phyloP scores from a whole-genome alignment of 163 green algal species.

The Coccomyxa subellipsoidea region DNA sequence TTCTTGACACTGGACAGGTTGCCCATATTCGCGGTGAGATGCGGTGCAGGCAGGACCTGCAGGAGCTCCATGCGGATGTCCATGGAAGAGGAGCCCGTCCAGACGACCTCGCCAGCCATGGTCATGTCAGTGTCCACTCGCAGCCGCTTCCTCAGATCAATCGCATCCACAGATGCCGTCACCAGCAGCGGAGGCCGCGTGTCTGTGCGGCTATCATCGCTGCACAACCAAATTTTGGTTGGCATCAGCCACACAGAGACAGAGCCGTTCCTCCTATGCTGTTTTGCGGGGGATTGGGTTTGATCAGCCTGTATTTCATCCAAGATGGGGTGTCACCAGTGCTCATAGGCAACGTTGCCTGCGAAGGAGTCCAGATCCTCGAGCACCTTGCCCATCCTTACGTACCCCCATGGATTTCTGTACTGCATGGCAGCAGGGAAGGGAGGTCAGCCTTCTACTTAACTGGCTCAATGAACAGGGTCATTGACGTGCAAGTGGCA shows the following conservation, averaged over 20 bases:
- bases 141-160: constrained; percentile 40
- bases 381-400: constrained; percentile 65
- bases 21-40: neutral
- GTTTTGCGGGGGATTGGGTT: too few species aligned
- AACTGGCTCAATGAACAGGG: too few species aligned
- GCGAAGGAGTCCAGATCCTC: constrained; percentile 77
- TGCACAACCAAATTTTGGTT: constrained; percentile 16
- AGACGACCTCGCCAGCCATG: constrained; percentile 43
- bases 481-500: too few species aligned
- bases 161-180: constrained; percentile 70
- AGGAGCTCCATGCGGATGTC: constrained; percentile 51
- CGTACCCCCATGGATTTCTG: constrained; percentile 61
- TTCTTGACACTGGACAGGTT: too few species aligned
- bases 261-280: neutral
- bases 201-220: constrained; percentile 30
- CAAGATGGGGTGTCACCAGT: constrained; percentile 28
- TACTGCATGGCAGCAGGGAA: constrained; percentile 36
- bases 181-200: constrained; percentile 61
- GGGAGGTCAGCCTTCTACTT: too few species aligned
- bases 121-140: constrained; percentile 48
- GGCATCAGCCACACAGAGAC: neutral
- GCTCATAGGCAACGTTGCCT: constrained; percentile 55
- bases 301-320: neutral
- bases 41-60: constrained; percentile 23
- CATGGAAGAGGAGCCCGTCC: constrained; percentile 50